Percentiles rank a stretch among this genome's conserved stretches.
phyloP scores from a whole-genome alignment of 441 rosid species.

The Erysimum pusillum region DNA sequence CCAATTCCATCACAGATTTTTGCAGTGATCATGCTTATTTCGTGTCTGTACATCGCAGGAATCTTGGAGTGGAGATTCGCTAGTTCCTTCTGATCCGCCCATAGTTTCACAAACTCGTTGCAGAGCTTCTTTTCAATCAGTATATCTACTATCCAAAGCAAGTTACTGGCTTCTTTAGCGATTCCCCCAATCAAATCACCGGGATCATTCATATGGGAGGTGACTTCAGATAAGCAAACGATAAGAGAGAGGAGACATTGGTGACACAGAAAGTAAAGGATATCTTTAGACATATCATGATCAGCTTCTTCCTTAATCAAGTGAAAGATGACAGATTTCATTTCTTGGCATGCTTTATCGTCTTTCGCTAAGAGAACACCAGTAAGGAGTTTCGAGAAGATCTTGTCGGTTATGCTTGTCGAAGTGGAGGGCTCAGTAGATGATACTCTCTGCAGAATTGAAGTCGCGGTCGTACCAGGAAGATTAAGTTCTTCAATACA shows the following conservation, averaged over 20 bases:
- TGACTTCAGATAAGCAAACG: conserved; percentile 79
- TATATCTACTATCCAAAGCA: conserved; percentile 88
- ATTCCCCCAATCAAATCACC: conserved; percentile 72
- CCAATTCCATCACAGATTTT: conserved; percentile 80
- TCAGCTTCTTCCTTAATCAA: conserved; percentile 67
- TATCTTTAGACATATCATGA: conserved; percentile 66
- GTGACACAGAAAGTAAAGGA: conserved; percentile 79
- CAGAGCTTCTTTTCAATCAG: conserved; percentile 65
- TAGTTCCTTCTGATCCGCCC: conserved; percentile 94
- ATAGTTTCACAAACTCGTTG: conserved; percentile 74
- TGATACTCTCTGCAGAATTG: conserved; percentile 79
- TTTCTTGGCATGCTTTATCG: conserved; percentile 86
- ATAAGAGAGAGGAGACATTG: conserved; percentile 72
- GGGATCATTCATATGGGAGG: conserved; percentile 54
- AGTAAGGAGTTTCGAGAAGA: conserved; percentile 64
- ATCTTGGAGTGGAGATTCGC: conserved; percentile 81
- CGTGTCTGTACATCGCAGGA: conserved; percentile 76
- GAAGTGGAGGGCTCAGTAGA: conserved; percentile 58
- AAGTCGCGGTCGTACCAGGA: conserved; percentile 37
- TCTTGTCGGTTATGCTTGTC: conserved; percentile 58
- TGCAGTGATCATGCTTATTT: conserved; percentile 85
- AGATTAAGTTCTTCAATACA: conserved; percentile 73
- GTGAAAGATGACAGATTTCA: conserved; percentile 71
- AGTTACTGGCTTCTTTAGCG: conserved; percentile 80
- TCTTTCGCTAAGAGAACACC: conserved; percentile 82